These are phyloP conservation scores for Neonectria sp. DNA, from an alignment of 2,329 filamentous ascomycete genomes.

Conservation along the genomic window DNA sequence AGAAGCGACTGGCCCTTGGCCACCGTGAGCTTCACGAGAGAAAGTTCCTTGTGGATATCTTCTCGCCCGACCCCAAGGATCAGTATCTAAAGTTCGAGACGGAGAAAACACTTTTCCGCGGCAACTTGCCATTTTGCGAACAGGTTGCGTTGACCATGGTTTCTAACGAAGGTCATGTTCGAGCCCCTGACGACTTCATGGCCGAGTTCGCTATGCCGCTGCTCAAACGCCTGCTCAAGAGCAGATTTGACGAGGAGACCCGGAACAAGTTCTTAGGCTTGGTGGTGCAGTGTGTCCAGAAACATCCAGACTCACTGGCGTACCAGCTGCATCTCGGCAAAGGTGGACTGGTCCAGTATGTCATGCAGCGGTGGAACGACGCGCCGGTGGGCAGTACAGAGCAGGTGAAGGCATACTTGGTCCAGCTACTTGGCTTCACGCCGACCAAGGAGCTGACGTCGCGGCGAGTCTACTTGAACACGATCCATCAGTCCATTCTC, in stretches of 20 bases:
- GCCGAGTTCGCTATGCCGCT: constrained; percentile 38
- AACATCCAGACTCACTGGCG: constrained; percentile 15
- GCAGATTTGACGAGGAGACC: constrained; percentile 22
- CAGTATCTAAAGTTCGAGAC: neutral
- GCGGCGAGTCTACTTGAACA: neutral
- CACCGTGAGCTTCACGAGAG: constrained; percentile 36
- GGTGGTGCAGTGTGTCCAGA: constrained; percentile 27
- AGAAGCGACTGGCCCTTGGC: constrained; percentile 32
- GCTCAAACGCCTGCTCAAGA: constrained; percentile 39
- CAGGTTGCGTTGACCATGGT: constrained; percentile 32
- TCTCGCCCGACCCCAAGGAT: constrained; percentile 18
- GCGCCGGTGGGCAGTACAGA: constrained; percentile 8
- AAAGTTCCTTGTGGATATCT: constrained; percentile 36
- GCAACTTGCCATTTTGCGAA: constrained; percentile 34
- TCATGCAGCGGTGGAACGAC: constrained; percentile 32
- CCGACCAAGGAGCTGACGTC: neutral
- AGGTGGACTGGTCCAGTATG: constrained; percentile 29
- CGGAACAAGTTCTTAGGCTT: constrained; percentile 37
- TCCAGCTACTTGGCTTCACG: constrained; percentile 26
- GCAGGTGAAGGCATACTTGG: constrained; percentile 11
- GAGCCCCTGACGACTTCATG: constrained; percentile 39
- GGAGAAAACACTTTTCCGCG: constrained; percentile 32
- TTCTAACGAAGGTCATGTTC: constrained; percentile 15
- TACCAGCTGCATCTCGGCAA: constrained; percentile 5
- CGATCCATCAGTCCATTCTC: neutral